phyloP scores from a whole-genome alignment of 345 rosid species.

The Moringa oleifera region DNA sequence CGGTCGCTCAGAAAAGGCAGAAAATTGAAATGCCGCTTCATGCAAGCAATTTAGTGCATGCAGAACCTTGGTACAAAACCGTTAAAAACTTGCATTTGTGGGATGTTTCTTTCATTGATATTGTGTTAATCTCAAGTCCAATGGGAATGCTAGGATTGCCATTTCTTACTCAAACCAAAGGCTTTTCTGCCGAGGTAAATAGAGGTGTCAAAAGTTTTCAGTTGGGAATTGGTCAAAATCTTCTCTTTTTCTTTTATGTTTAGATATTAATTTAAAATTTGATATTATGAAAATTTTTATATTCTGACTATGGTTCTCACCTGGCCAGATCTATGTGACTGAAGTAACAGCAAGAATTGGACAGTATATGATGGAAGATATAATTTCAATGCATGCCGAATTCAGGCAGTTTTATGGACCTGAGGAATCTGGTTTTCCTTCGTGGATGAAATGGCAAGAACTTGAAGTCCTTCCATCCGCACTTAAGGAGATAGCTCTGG shows the following conservation, averaged over 20 bases:
- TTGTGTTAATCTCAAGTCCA: constrained; percentile 70
- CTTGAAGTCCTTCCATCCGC: constrained; percentile 46
- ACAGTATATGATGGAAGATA: constrained; percentile 86
- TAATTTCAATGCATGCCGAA: constrained; percentile 70
- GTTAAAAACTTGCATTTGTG: constrained; percentile 64
- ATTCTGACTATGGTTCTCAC: constrained; percentile 17
- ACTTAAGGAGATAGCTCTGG: constrained; percentile 48
- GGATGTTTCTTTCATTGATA: constrained; percentile 69
- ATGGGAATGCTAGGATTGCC: constrained; percentile 89
- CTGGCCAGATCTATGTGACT: constrained; percentile 58
- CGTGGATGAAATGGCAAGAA: constrained; percentile 69
- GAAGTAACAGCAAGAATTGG: constrained; percentile 74
- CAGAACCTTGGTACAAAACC: constrained; percentile 85
- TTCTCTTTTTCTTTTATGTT: background rate
- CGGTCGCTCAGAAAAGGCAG: constrained; percentile 34
- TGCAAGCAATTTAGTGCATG: constrained; percentile 40
- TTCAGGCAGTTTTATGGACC: constrained; percentile 54
- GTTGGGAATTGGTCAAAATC: no score
- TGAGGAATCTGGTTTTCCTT: constrained; percentile 38
- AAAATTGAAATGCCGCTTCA: constrained; percentile 34
- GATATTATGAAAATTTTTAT: constrained; percentile 4
- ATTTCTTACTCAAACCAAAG: constrained; percentile 49
- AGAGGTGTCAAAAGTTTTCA: background rate
- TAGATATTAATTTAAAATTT: background rate
- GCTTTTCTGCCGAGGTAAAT: constrained; percentile 76